Percentiles rank a stretch among this genome's conserved stretches.
phyloP scores from a whole-genome alignment of 2,329 filamentous ascomycete species.

The Aspergillus sp. region DNA sequence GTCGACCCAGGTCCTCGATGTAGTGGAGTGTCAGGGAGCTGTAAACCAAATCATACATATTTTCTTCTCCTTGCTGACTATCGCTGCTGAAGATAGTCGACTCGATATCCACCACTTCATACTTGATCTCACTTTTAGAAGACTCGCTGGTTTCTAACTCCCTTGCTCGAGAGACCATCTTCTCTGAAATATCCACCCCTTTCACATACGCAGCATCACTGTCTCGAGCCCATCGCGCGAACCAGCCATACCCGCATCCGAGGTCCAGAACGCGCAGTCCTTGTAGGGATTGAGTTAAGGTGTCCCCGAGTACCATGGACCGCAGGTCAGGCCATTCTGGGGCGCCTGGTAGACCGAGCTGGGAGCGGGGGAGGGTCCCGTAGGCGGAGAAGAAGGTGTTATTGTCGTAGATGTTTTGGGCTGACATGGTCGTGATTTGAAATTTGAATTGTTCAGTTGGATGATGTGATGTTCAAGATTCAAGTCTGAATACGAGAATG shows the following conservation, averaged over 20 bases:
- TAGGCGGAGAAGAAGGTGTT: background rate
- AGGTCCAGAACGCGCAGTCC: background rate
- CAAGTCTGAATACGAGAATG: too few species aligned
- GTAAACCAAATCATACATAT: background rate
- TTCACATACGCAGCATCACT: background rate
- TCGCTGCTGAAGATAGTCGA: too few species aligned
- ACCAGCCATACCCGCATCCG: background rate
- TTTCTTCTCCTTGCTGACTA: background rate
- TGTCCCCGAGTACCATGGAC: background rate
- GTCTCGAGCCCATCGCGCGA: background rate
- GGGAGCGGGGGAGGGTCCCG: background rate
- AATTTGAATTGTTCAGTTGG: too few species aligned
- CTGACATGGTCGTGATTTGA: too few species aligned
- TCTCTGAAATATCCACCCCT: background rate
- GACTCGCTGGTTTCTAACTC: background rate
- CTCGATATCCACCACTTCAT: background rate
- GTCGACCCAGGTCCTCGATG: background rate
- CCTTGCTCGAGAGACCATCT: background rate
- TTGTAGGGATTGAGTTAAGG: background rate
- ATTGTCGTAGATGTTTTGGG: background rate
- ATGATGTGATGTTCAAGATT: too few species aligned
- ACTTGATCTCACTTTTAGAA: background rate
- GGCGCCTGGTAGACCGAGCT: background rate
- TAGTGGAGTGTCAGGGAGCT: background rate
- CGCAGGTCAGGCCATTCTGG: background rate